Evolutionary conservation across 768 basidiomycete genomes (phyloP), one percentile per base, ranked within the genome.

Genomic region (Leccinum aurantiacum): DNA sequence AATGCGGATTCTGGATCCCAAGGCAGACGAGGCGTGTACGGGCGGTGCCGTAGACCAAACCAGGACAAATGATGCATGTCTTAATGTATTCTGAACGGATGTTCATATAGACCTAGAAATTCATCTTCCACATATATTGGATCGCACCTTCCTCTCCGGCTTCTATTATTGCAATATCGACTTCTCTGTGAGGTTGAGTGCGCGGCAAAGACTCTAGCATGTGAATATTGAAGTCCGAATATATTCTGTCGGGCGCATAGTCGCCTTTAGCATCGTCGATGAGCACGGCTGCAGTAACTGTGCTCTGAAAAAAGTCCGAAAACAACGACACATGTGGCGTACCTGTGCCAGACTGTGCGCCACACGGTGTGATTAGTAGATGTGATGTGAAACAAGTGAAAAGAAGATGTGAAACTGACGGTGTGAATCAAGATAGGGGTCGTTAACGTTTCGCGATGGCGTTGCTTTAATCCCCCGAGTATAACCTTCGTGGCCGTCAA

Each of bases 41-140:
- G 2, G 84, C 81, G 35, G 83, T 72, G 48, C 84, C 86, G 63
- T 82, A 90, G 33, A 91, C 84, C 0, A 85, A 84, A 17, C 74
- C 71, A 1, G 84, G 84, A 11, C 80, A 67, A 25, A 87, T 67
- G 6, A 85, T 81, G 69, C 83, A 81, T 3, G 76, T 76, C 63
- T 75, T 80, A 48, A 80, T 74, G 61, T 83, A 84, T 10, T 81
- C 85, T 82, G 57, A n/a, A 72, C 70, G 19, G 69, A n/a, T 6
- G n/a, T 41, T 41, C n/a, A 41, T 41, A 41, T 63, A 22, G 52
- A 37, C 8, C 8, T 5, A 0, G 33, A 13, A 44, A 13, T 24
- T 41, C 31, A 24, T 24, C 19, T 2, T 38, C 8, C 38, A 41
- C 17, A 41, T n/a, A n/a, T 41, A 17, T 41, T 41, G 2, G 15